Evolutionary conservation across 1,284 basidiomycete species (phyloP), one percentile per base, ranked within the genome.

Genomic region (Ceraceosorus guamensis): DNA sequence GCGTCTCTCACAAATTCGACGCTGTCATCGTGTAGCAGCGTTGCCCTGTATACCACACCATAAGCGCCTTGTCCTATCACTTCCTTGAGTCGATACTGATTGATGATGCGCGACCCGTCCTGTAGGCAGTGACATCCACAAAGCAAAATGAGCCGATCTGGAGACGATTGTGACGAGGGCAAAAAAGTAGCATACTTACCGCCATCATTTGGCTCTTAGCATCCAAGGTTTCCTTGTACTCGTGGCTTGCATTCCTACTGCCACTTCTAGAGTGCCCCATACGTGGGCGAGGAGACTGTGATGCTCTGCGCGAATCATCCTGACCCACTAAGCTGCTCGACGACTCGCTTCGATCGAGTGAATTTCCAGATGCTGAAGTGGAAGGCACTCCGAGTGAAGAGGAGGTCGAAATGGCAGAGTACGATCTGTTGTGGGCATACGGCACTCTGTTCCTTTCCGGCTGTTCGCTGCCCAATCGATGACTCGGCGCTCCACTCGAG

Each of bases 21-120:
- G 6, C 24, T n/a, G 4, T 48, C 60, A 16, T 75, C 63, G 8
- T 67, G 57, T 33, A 56, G 48, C 32, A 70, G 53, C 47, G 61
- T 48, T 14, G 71, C 73, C 10, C 65, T 59, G 47, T 68, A 63
- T 0, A 76, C 73, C 7, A 56, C 63, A 0, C 70, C 73, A 46
- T 72, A 76, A 3, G 71, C 61, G 5, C 73, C 73, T 13, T 66
- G 55, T 0, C 73, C 73, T 31, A 76, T 68, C n/a, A 66, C 54
- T 5, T 66, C 60, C 18, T 60, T 58, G 46, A 76, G 68, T 48
- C 62, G 65, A 52, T 76, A 76, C 52, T 76, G 73, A 52, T 76
- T 76, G 57, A 76, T 67, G 50, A 72, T 66, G 0, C 66, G 52
- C 1, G 69, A 69, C 5, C 73, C 73, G 52, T 76, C 73, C 16